Evolutionary conservation across 2,329 filamentous ascomycete species (phyloP).

Genomic region (Hymenoscyphus fraxineus): DNA sequence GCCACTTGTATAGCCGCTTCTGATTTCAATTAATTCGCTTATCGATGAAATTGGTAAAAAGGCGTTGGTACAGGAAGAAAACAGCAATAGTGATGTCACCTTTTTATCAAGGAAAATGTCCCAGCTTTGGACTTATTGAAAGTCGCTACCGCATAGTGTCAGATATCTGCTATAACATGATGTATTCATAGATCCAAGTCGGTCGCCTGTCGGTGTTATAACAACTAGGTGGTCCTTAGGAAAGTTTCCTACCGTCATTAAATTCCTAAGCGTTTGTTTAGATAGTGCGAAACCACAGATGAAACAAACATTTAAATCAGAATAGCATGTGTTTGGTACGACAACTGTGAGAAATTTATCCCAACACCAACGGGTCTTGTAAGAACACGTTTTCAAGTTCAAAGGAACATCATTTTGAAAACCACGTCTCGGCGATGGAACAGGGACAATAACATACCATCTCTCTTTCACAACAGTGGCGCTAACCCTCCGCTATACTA

Average conservation of each 20-base stretch:
- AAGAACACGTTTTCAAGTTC: slow-evolving; percentile 15
- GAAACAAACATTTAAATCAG: slow-evolving; percentile 34
- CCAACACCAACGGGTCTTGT: slow-evolving; percentile 22
- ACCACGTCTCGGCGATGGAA: slow-evolving; percentile 22
- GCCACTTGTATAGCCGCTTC: slow-evolving; percentile 37
- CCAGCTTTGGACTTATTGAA: not conserved
- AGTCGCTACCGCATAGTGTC: no score
- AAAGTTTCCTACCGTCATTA: slow-evolving; percentile 28
- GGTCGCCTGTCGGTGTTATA: slow-evolving; percentile 35
- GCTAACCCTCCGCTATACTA: slow-evolving; percentile 15
- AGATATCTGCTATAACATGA: slow-evolving; percentile 42
- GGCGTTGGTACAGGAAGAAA: no score
- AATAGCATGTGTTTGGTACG: slow-evolving; percentile 34
- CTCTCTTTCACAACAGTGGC: slow-evolving; percentile 27
- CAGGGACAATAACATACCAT: slow-evolving; percentile 20
- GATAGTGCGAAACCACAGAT: slow-evolving; percentile 45
- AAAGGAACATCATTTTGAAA: slow-evolving; percentile 20
- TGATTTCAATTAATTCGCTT: slow-evolving; percentile 35
- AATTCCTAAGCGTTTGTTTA: slow-evolving; percentile 43
- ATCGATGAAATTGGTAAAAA: no score
- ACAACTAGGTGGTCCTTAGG: slow-evolving; percentile 42
- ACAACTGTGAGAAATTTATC: slow-evolving; percentile 20
- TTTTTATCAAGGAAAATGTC: no score
- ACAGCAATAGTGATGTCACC: no score
- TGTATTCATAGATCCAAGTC: slow-evolving; percentile 49